These are phyloP conservation scores for Ilyonectria mors-panacis DNA, from an alignment of 2,329 filamentous ascomycete genomes.

Conservation along the genomic window DNA sequence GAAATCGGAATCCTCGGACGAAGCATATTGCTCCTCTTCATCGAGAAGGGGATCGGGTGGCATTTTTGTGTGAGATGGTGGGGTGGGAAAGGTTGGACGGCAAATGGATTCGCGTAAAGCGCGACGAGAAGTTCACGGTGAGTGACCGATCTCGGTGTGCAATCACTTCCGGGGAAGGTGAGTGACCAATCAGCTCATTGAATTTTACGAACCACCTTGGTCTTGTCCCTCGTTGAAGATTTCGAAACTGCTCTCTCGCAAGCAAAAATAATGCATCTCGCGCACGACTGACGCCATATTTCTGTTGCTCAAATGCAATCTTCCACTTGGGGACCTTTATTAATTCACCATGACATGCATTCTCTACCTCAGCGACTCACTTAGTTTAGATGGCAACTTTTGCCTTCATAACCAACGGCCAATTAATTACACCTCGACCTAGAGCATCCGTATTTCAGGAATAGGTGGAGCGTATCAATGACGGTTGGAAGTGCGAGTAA, in stretches of 20 bases:
- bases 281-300: background rate
- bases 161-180: background rate
- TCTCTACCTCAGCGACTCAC: background rate
- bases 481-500: background rate
- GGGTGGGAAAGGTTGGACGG: conserved; percentile 13
- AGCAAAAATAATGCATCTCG: background rate
- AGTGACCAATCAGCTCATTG: conserved; percentile 38
- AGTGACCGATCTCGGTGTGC: conserved; percentile 15
- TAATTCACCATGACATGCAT: background rate
- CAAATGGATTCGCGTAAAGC: conserved; percentile 16
- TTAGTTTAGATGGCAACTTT: background rate
- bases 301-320: background rate
- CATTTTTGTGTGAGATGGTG: conserved; percentile 55
- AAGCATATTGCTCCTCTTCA: conserved; percentile 74
- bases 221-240: background rate
- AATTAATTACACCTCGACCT: background rate
- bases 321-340: background rate
- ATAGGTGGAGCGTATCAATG: background rate
- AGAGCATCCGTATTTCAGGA: background rate
- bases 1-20: conserved; percentile 82
- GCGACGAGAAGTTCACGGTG: conserved; percentile 25
- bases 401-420: background rate
- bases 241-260: background rate
- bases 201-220: background rate
- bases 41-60: conserved; percentile 58